Conservation (phyloP, 345 rosid species). For the Boechera retrofracta region DNA sequence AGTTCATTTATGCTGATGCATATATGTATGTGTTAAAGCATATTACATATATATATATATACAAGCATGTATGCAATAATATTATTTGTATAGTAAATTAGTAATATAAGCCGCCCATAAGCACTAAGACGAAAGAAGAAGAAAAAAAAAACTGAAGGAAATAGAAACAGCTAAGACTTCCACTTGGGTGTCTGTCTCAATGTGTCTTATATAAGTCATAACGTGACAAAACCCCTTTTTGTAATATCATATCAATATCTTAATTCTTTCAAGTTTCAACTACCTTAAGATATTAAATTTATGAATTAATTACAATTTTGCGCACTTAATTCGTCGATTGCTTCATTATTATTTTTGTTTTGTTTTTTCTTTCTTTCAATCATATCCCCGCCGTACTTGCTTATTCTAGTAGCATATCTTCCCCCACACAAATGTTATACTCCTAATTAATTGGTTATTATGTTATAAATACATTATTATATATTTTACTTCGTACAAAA, state of each 20-base stretch:
- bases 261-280: constrained; percentile 36
- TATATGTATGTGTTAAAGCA: neutral
- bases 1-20: constrained; percentile 14
- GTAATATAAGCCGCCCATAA: constrained; percentile 46
- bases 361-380: constrained; percentile 32
- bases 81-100: constrained; percentile 22
- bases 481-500: neutral
- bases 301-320: constrained; percentile 9
- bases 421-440: constrained; percentile 30
- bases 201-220: constrained; percentile 42
- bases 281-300: constrained; percentile 32
- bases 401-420: constrained; percentile 39
- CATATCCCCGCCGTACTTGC: constrained; percentile 47
- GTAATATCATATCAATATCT: constrained; percentile 20
- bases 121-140: constrained; percentile 27
- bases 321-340: constrained; percentile 47
- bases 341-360: constrained; percentile 38
- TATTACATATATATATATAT: neutral
- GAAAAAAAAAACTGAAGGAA: neutral
- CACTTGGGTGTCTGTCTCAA: constrained; percentile 47
- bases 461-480: constrained; percentile 2
- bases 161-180: constrained; percentile 48
- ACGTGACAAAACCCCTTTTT: constrained; percentile 42
- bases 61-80: neutral
- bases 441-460: constrained; percentile 28